Evolutionary conservation across 179 eudicot species (phyloP).

Genomic region (Gypsophila paniculata): DNA sequence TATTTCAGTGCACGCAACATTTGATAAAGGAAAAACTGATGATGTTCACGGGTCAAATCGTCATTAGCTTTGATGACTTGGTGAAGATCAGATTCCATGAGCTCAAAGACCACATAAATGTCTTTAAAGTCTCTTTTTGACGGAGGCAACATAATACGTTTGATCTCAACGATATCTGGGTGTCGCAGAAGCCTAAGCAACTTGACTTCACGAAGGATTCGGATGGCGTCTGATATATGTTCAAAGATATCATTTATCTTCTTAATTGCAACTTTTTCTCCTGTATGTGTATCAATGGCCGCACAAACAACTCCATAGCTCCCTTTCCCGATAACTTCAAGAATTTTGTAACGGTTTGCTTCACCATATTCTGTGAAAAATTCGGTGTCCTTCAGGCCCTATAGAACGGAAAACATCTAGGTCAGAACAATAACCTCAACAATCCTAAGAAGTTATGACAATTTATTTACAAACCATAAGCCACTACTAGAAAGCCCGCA

Average conservation of each 20-base stretch:
- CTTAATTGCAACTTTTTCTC: slow-evolving; percentile 50
- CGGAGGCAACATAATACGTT: slow-evolving; percentile 52
- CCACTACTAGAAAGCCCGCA: not conserved
- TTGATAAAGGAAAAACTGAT: slow-evolving; percentile 50
- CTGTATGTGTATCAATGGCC: slow-evolving; percentile 47
- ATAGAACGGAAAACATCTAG: slow-evolving; percentile 13
- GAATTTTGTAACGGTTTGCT: slow-evolving; percentile 45
- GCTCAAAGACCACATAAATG: slow-evolving; percentile 52
- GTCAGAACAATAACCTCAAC: not conserved
- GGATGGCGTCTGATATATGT: slow-evolving; percentile 51
- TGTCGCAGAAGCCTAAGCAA: slow-evolving; percentile 46
- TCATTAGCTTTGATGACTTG: slow-evolving; percentile 59
- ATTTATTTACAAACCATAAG: slow-evolving; percentile 3
- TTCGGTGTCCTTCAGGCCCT: slow-evolving; percentile 58
- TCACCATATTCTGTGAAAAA: slow-evolving; percentile 59
- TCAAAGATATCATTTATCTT: slow-evolving; percentile 49
- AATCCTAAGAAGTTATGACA: not conserved
- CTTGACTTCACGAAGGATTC: slow-evolving; percentile 48
- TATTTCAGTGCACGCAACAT: slow-evolving; percentile 62
- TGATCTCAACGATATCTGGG: slow-evolving; percentile 55
- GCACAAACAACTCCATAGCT: slow-evolving; percentile 56
- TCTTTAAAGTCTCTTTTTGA: slow-evolving; percentile 47
- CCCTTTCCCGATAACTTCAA: slow-evolving; percentile 51
- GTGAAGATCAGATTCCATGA: slow-evolving; percentile 55
- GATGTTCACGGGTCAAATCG: slow-evolving; percentile 50